Percentiles rank a stretch among this genome's conserved stretches.
phyloP scores from a whole-genome alignment of 331 rosid genomes.

The Phaseolus coccineus region DNA sequence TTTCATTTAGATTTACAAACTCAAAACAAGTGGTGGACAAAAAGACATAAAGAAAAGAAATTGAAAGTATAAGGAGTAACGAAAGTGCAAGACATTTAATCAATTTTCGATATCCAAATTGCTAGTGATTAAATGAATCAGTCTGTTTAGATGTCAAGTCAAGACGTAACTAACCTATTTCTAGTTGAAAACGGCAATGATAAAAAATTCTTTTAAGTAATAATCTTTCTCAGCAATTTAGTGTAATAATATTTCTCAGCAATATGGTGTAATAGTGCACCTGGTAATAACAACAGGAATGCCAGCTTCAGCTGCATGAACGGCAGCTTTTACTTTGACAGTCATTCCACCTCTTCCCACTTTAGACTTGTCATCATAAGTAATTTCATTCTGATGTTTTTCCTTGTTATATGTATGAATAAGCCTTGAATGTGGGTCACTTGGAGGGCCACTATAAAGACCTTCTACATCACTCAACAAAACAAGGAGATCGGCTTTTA shows the following conservation, averaged over 20 bases:
- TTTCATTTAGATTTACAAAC: slow-evolving; percentile 25
- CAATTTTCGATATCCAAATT: background rate
- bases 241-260: too few relatives aligned
- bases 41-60: slow-evolving; percentile 7
- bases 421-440: slow-evolving; percentile 88
- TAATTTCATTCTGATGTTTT: slow-evolving; percentile 90
- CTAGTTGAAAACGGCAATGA: slow-evolving; percentile 14
- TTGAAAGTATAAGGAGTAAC: slow-evolving; percentile 14
- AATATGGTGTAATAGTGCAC: slow-evolving; percentile 47
- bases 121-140: slow-evolving; percentile 11
- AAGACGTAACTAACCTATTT: slow-evolving; percentile 13
- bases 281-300: slow-evolving; percentile 96
- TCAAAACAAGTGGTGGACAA: background rate
- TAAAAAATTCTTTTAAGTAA: background rate
- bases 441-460: slow-evolving; percentile 96
- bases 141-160: background rate
- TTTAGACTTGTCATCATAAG: slow-evolving; percentile 97
- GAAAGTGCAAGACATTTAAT: background rate
- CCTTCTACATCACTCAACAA: slow-evolving; percentile 98
- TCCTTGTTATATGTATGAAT: slow-evolving; percentile 92
- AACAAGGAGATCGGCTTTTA: slow-evolving; percentile 95
- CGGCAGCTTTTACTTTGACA: slow-evolving; percentile 96
- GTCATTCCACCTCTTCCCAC: slow-evolving; percentile 99
- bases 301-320: slow-evolving; percentile 91
- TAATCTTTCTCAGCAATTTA: too few relatives aligned